Base-by-base conservation (phyloP, 2,329 filamentous ascomycete species). In the Samsoniella hepiali region DNA sequence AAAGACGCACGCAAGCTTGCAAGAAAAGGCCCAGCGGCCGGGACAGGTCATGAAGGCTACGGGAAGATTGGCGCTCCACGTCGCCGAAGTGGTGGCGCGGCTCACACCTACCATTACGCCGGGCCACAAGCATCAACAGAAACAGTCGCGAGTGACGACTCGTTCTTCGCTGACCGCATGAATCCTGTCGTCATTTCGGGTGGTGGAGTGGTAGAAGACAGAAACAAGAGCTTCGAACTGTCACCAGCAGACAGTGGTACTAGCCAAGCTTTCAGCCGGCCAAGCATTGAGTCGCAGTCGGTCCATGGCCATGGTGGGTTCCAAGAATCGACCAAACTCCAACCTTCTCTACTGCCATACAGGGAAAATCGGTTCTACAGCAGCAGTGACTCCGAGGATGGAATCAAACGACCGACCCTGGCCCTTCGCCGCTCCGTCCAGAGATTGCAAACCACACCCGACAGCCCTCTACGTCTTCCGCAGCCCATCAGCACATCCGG, bases 41-140 rank as follows among this genome's bases (percentile, higher is more conserved):
- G 94, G n/a, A 98, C 94, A 44, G 94, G 94, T 0, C 93, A 98
- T 70, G 94, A 98, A 77, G 90, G 90, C 1, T 93, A 94, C 70
- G 89, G 89, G 0, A 84, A 84, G 63, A 80, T 91, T 63, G 86
- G 87, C 3, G 78, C 82, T 5, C 70, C 79, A 36, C 84, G 87
- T 64, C 84, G 88, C 36, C 84, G 89, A 61, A 91, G 87, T 69
- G 85, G 83, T 64, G 88, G 85, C 69, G 77, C 80, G 8, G 84
- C 80, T 65, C 68, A 78, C 31, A 72, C 74, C 3, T 79, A 78
- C n/a, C 81, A 77, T 32, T 78, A 79, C 27, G 71, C 74, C 13
- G 79, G 77, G 5, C 75, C 75, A 27, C 75, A 78, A 58, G 76
- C 79, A 5, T 84, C 84, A 0, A 82, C 83, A 63, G 83, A 87